These are phyloP conservation scores for Wallacemonas sp. DNA, from an alignment of 208 protist genomes.

Conservation along the genomic window DNA sequence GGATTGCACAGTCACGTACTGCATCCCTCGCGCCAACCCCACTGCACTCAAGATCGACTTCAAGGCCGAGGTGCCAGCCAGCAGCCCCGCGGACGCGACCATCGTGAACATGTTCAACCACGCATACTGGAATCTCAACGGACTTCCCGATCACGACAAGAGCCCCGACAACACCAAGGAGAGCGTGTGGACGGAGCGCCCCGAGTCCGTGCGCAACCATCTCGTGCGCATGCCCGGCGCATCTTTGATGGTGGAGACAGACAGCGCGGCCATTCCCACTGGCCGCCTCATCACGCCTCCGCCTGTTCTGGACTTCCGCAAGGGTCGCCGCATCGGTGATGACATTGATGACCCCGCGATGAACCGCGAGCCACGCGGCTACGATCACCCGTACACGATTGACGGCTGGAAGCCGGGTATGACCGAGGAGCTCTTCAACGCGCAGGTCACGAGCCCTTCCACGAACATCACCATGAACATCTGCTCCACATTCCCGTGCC, in stretches of 20 bases:
- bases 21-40: conserved; percentile 22
- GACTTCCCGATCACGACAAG: conserved; percentile 29
- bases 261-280: conserved; percentile 38
- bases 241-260: conserved; percentile 32
- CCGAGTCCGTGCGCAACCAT: conserved; percentile 40
- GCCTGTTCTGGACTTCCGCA: conserved; percentile 45
- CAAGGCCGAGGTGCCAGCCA: conserved; percentile 28
- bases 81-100: conserved; percentile 34
- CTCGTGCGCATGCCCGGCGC: conserved; percentile 39
- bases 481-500: conserved; percentile 53
- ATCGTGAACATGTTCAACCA: conserved; percentile 69
- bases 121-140: conserved; percentile 68
- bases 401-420: conserved; percentile 38
- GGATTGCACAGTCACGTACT: conserved; percentile 31
- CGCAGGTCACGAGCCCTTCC: conserved; percentile 39
- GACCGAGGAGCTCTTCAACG: conserved; percentile 40
- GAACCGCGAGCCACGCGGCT: conserved; percentile 54
- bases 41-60: conserved; percentile 31
- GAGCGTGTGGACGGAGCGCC: conserved; percentile 15
- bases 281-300: conserved; percentile 33
- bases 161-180: conserved; percentile 8
- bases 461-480: conserved; percentile 60
- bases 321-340: conserved; percentile 31
- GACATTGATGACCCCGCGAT: conserved; percentile 33
- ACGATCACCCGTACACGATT: conserved; percentile 52